Percentiles rank a stretch among this genome's conserved stretches.
These are phyloP conservation scores for Saccharomyces hybrid DNA, from an alignment of 1,139 yeast species.

Conservation along the genomic window DNA sequence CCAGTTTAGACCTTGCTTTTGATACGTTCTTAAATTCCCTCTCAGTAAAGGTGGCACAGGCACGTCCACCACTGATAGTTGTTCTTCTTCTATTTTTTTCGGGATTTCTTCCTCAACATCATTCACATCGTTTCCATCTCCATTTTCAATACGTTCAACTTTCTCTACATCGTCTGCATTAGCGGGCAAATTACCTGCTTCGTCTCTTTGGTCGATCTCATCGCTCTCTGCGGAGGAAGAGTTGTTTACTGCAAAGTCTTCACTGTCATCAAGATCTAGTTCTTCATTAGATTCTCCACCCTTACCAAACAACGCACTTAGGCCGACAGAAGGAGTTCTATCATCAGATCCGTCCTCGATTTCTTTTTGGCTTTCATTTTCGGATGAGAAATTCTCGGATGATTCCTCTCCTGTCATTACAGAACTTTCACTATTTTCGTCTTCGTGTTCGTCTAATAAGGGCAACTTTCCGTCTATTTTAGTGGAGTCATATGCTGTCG, in stretches of 20 bases:
- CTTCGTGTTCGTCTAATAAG: conserved; percentile 11
- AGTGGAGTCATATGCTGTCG: conserved; percentile 23
- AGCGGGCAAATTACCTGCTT: conserved; percentile 11
- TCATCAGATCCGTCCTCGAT: conserved; percentile 7
- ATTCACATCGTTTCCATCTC: background rate
- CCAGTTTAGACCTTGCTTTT: conserved; percentile 73
- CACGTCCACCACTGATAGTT: conserved; percentile 53
- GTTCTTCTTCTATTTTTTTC: conserved; percentile 14
- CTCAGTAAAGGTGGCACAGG: conserved; percentile 52
- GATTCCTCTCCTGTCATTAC: conserved; percentile 6
- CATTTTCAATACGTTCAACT: too few species aligned
- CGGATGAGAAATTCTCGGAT: conserved; percentile 6
- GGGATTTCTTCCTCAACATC: conserved; percentile 5
- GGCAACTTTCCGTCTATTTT: conserved; percentile 20
- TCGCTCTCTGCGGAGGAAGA: background rate
- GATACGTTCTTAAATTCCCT: too few species aligned
- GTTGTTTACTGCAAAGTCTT: conserved; percentile 7
- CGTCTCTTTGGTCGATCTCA: conserved; percentile 11
- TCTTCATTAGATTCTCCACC: conserved; percentile 14
- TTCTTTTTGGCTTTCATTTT: conserved; percentile 16
- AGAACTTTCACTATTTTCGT: conserved; percentile 4
- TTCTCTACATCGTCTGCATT: conserved; percentile 12
- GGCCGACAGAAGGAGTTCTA: background rate
- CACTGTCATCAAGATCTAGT: conserved; percentile 20
- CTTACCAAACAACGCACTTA: conserved; percentile 12